Conservation (phyloP, 2,329 filamentous ascomycete species). For the Neonectria coccinea region DNA sequence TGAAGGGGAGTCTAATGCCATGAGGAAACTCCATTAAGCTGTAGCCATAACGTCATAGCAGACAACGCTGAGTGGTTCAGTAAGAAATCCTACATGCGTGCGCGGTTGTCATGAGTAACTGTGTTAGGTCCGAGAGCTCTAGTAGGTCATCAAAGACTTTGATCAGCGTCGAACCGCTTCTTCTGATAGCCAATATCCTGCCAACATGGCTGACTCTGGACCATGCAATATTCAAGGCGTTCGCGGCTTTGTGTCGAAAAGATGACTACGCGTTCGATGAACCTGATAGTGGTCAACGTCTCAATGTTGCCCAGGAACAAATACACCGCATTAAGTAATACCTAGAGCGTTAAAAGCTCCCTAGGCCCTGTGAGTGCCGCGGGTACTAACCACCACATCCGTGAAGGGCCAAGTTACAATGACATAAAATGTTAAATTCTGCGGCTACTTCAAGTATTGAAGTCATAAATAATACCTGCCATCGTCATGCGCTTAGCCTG, state of each 20-base stretch:
- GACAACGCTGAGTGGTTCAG: too few relatives aligned
- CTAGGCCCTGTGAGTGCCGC: constrained; percentile 13
- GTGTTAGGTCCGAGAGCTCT: background rate
- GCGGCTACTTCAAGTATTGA: too few relatives aligned
- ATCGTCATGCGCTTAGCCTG: constrained; percentile 7
- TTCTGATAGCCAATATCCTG: too few relatives aligned
- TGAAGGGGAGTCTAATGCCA: too few relatives aligned
- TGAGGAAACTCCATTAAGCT: too few relatives aligned
- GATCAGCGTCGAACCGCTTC: background rate
- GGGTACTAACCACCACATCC: constrained; percentile 4
- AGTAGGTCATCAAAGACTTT: background rate
- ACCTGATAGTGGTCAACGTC: too few relatives aligned
- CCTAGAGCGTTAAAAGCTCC: background rate
- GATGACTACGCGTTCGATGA: background rate
- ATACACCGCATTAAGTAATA: too few relatives aligned
- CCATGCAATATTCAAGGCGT: background rate
- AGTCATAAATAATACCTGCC: background rate
- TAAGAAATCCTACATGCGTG: too few relatives aligned
- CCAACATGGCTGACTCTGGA: too few relatives aligned
- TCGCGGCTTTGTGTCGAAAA: background rate
- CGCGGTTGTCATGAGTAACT: background rate
- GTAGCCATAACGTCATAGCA: too few relatives aligned
- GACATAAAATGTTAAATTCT: background rate
- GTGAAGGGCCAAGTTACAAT: background rate
- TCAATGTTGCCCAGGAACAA: background rate